phyloP scores from a whole-genome alignment of 805 yeast species.

The Wickerhamomyces mucosus region DNA sequence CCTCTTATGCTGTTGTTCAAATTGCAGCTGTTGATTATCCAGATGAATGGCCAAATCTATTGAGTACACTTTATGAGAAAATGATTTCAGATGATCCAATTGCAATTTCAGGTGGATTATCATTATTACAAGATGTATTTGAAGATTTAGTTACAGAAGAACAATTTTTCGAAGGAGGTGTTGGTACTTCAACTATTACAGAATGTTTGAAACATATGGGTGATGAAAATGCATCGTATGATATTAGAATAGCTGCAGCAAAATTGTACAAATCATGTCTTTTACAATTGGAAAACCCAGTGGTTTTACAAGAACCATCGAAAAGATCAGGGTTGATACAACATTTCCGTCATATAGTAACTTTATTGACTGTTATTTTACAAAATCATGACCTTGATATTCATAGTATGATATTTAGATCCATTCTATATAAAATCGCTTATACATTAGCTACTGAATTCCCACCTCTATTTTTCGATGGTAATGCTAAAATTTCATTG shows the following conservation, averaged over 20 bases:
- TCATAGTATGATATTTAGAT: constrained; percentile 8
- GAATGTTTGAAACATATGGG: constrained; percentile 37
- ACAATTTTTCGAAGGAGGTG: constrained; percentile 72
- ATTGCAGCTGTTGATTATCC: constrained; percentile 88
- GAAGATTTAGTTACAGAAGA: constrained; percentile 82
- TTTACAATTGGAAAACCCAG: constrained; percentile 42
- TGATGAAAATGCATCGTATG: constrained; percentile 21
- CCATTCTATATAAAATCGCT: constrained; percentile 10
- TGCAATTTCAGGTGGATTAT: constrained; percentile 14
- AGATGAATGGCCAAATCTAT: constrained; percentile 85
- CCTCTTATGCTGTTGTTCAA: constrained; percentile 70
- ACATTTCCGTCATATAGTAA: constrained; percentile 14
- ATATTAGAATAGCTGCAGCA: constrained; percentile 38
- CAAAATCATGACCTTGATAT: constrained; percentile 6
- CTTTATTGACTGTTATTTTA: constrained; percentile 7
- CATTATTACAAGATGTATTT: constrained; percentile 64
- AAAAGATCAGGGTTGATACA: constrained; percentile 22
- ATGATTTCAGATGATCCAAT: constrained; percentile 13
- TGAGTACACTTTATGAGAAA: constrained; percentile 37
- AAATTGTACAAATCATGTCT: constrained; percentile 45
- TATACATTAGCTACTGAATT: constrained; percentile 14
- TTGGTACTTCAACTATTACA: constrained; percentile 45
- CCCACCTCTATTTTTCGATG: constrained; percentile 15
- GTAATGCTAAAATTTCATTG: constrained; percentile 6
- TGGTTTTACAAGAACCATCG: constrained; percentile 28